Evolutionary conservation across 2,329 filamentous ascomycete genomes (phyloP).

Genomic region (Tetracladium maxilliforme): DNA sequence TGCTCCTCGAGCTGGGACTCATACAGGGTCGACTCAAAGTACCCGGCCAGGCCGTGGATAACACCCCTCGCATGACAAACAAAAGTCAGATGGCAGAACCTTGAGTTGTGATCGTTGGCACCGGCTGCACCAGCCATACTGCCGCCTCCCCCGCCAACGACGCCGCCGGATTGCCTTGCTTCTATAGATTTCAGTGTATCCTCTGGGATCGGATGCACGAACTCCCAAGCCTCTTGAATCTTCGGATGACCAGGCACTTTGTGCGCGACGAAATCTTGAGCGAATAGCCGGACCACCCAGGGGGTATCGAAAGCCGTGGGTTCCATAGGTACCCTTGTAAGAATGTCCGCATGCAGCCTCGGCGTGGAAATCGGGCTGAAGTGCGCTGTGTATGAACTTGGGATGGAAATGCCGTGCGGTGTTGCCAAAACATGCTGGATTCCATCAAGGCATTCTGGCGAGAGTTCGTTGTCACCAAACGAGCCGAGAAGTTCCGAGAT

Average conservation of each 20-base stretch:
- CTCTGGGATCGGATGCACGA: constrained; percentile 57
- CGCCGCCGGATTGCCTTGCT: constrained; percentile 45
- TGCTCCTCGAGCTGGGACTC: constrained; percentile 17
- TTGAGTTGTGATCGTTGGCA: constrained; percentile 80
- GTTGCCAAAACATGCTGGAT: constrained; percentile 78
- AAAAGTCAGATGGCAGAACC: constrained; percentile 68
- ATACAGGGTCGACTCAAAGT: constrained; percentile 95
- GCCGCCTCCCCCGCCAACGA: constrained; percentile 52
- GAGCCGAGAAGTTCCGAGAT: constrained; percentile 90
- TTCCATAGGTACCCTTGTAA: constrained; percentile 43
- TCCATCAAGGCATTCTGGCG: constrained; percentile 89
- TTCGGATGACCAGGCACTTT: constrained; percentile 37
- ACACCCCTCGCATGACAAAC: constrained; percentile 65
- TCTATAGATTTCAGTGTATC: constrained; percentile 38
- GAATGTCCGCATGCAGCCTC: constrained; percentile 69
- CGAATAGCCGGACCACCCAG: constrained; percentile 86
- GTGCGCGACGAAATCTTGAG: constrained; percentile 72
- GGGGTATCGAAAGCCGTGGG: constrained; percentile 72
- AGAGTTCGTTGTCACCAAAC: constrained; percentile 94
- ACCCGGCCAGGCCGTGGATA: constrained; percentile 82
- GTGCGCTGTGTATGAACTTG: constrained; percentile 83
- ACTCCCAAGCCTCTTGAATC: constrained; percentile 72
- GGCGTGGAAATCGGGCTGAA: constrained; percentile 85
- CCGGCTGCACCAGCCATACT: constrained; percentile 64
- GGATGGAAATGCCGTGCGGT: constrained; percentile 80